Base-by-base conservation (phyloP, 345 rosid species). In the Moricandia arvensis region DNA sequence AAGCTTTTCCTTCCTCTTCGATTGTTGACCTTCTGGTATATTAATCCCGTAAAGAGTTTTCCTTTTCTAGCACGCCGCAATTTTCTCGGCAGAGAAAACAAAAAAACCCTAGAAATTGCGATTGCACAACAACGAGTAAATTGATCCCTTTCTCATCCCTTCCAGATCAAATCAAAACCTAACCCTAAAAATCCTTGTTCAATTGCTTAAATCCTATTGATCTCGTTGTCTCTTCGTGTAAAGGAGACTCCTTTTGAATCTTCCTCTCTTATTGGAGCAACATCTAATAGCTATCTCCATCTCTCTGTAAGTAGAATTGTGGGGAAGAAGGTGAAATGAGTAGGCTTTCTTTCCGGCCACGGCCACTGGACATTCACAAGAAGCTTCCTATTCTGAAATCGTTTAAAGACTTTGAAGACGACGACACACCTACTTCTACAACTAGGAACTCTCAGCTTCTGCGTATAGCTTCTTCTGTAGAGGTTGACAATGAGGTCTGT, bases 341-440 rank as follows among this genome's bases (percentile, higher is more conserved):
- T 81, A 88, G 99, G 85, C 87, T 93, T 4, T 95, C 99, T 29
- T 85, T 95, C 73, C 79, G 99, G 75, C 99, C 99, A 17, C 89
- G 99, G 21, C 99, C 99, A 13, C 80, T 95, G 12, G 99, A 95
- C 82, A 90, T 95, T 33, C 96, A 93, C 84, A 95, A 91, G 82
- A 95, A 93, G 89, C 90, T 95, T 47, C 99, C 99, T 6, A 93
- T 95, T 69, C 80, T 95, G 1, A 95, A 95, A 79, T 93, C 98
- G 16, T 82, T 85, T 3, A 93, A 90, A 83, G 97, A 92, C 68
- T 90, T 92, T 66, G 99, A 95, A 80, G 99, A 95, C 11, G 99
- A 95, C 59, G 99, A 95, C n/a, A 80, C 88, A 29, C 89, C 94
- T 31, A 83, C 96, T 73, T 79, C 85, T 8, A 64, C 81, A 8